Base-by-base conservation (phyloP, 1,139 yeast species). In the Yamadazyma pseudoaaseri region DNA sequence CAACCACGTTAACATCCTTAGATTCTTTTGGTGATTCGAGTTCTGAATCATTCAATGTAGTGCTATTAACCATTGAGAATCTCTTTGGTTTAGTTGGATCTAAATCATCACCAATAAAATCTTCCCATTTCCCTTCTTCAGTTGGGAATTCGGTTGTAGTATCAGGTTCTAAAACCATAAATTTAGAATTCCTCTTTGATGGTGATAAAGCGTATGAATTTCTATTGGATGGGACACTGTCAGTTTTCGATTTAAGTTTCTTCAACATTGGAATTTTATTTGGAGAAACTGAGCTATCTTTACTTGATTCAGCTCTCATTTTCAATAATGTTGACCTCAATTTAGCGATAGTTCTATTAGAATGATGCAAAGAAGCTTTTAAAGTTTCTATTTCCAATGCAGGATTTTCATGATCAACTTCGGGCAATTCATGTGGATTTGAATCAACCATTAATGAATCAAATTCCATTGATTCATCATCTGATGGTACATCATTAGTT, bases 351-450 rank as follows among this genome's bases (percentile, higher is more conserved):
- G 78, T 73, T 41, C 73, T 69, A 48, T 81, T 80, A 4, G 92
- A 84, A 54, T 76, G 86, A 17, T 69, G 69, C 45, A 86, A 65
- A 10, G 86, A 80, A 0, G 86, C 74, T 44, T 74, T 70, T 45
- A 84, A 62, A 0, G 90, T 80, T 49, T 86, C 90, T 5, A 76
- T 62, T 52, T 85, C 90, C 30, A 83, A 60, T 11, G 71, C 76
- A 2, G 73, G 62, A 42, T 75, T 69, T 30, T 71, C 65, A 1
- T 76, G 65, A 20, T 81, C 75, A 1, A 70, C 31, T 13, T 42
- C 43, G 0, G 67, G 56, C 10, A 59, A 34, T 25, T 54, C 59
- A 20, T 43, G 52, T 8, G 62, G 56, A 18, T 53, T 48, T 3
- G 66, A 40, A 23, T 64, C 70, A 15, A 54, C 47, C 36, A 68